Percentiles rank a stretch among this genome's conserved stretches.
Evolutionary conservation across 805 yeast species (phyloP).

Genomic region (Wickerhamiella galacta): DNA sequence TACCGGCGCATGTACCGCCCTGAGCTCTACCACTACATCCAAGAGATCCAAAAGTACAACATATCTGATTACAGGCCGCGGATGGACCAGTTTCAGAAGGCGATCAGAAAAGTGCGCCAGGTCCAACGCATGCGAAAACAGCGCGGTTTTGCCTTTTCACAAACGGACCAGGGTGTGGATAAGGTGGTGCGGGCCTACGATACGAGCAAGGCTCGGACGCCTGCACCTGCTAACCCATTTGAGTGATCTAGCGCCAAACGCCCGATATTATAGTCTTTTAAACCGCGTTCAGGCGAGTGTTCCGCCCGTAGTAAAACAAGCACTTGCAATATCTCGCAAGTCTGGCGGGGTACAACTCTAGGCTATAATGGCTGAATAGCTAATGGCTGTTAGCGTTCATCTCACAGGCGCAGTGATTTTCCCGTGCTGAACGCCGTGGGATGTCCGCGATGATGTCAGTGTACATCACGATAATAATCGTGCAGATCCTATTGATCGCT

Average conservation of each 20-base stretch:
- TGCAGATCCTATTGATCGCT: no score
- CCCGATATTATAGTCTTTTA: no score
- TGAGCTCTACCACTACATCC: slow-evolving; percentile 85
- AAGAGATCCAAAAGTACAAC: slow-evolving; percentile 89
- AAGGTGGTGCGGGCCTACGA: slow-evolving; percentile 84
- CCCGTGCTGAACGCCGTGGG: no score
- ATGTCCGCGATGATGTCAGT: no score
- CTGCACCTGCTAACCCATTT: background rate
- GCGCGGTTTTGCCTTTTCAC: slow-evolving; percentile 96
- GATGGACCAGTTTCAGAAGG: slow-evolving; percentile 90
- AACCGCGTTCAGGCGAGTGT: no score
- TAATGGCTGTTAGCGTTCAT: no score
- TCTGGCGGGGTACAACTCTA: no score
- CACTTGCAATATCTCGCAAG: no score
- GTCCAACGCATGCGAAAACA: slow-evolving; percentile 96
- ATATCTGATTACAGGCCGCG: slow-evolving; percentile 91
- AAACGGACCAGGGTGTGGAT: slow-evolving; percentile 88
- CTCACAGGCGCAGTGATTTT: no score
- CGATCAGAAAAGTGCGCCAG: slow-evolving; percentile 92
- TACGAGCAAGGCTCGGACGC: slow-evolving; percentile 35
- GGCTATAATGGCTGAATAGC: no score
- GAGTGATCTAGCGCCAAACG: background rate
- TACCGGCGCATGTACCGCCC: slow-evolving; percentile 85
- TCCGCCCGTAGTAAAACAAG: no score
- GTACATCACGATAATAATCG: no score